Conservation (phyloP, 768 basidiomycete genomes). For the Leccinum subgranulosum region DNA sequence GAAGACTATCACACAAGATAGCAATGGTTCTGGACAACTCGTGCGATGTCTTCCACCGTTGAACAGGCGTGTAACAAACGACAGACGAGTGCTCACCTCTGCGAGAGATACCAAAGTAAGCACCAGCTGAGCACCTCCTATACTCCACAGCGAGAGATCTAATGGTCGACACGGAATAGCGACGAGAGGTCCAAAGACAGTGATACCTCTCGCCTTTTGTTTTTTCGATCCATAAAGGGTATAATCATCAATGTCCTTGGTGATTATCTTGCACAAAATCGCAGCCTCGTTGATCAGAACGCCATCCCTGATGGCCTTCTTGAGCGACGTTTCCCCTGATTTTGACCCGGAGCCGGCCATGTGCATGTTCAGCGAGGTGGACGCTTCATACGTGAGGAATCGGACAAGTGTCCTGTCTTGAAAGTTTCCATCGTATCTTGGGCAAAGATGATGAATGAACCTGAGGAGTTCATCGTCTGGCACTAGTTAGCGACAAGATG, state of each 20-base stretch:
- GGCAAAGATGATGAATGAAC: constrained; percentile 78
- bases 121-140: constrained; percentile 77
- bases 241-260: constrained; percentile 17
- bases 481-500: constrained; percentile 12
- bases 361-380: constrained; percentile 80
- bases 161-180: constrained; percentile 59
- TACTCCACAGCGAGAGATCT: constrained; percentile 75
- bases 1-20: constrained; percentile 72
- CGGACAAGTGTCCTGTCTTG: constrained; percentile 67
- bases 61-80: not conserved
- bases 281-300: constrained; percentile 35
- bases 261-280: constrained; percentile 41
- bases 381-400: constrained; percentile 83
- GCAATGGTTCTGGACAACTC: constrained; percentile 72
- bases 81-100: constrained; percentile 41
- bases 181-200: constrained; percentile 50
- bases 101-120: constrained; percentile 76
- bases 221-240: not conserved
- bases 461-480: constrained; percentile 69
- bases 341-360: constrained; percentile 48
- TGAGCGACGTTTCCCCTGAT: constrained; percentile 38
- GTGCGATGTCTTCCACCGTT: constrained; percentile 55
- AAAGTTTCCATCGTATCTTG: constrained; percentile 72
- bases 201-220: not conserved
- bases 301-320: constrained; percentile 42